Evolutionary conservation across 106 monocot species (phyloP).

Genomic region (Apostasia shenzhenica): DNA sequence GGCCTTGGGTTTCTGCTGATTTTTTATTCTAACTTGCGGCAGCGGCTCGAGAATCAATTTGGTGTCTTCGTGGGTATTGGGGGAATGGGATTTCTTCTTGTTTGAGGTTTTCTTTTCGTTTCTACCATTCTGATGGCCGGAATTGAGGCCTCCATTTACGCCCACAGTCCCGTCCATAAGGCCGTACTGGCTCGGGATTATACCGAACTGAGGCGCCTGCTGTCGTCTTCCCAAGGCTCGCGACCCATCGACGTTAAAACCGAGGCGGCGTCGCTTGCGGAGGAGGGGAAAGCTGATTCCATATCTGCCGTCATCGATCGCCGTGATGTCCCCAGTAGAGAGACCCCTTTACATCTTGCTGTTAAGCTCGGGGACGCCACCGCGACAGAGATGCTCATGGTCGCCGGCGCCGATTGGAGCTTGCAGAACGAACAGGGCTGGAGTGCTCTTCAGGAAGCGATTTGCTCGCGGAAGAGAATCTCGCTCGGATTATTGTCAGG

Average conservation of each 20-base stretch:
- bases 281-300: conserved; percentile 66
- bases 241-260: conserved; percentile 48
- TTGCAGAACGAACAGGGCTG: conserved; percentile 93
- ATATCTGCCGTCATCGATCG: conserved; percentile 65
- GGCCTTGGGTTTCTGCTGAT: conserved; percentile 13
- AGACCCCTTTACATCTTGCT: conserved; percentile 77
- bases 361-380: conserved; percentile 54
- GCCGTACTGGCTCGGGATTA: conserved; percentile 56
- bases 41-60: not conserved
- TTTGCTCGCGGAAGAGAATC: conserved; percentile 59
- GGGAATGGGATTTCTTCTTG: not conserved
- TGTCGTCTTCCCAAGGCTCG: conserved; percentile 42
- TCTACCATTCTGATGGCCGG: conserved; percentile 22
- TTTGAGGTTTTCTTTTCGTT: conserved; percentile 3
- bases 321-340: conserved; percentile 68
- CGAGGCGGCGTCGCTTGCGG: conserved; percentile 55
- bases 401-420: conserved; percentile 82
- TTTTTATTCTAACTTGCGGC: conserved; percentile 11
- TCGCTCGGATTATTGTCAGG: conserved; percentile 68
- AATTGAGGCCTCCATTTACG: conserved; percentile 48
- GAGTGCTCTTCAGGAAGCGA: conserved; percentile 84
- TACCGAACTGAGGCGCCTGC: conserved; percentile 23
- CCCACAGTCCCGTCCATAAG: conserved; percentile 72
- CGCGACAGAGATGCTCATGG: conserved; percentile 69
- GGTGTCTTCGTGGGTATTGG: not conserved